Conservation (phyloP, 1,284 basidiomycete species). For the Ustilago sp. region DNA sequence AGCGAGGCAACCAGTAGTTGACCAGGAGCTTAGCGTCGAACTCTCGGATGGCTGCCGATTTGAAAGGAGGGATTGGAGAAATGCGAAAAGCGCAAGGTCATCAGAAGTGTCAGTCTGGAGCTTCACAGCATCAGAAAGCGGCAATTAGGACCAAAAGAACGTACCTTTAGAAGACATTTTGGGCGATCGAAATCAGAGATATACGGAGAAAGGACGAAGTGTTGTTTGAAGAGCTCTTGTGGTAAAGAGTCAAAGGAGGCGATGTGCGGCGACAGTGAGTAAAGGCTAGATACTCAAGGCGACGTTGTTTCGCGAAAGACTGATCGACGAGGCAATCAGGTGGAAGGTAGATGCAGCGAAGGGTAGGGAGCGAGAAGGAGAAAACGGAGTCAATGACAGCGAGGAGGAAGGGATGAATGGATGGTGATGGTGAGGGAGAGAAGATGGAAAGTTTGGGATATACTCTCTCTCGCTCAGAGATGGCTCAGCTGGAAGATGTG, state of each 20-base stretch:
- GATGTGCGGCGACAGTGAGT: slow-evolving; percentile 42
- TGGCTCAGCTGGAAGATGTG: background rate
- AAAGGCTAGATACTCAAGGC: slow-evolving; percentile 57
- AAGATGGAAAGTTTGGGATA: background rate
- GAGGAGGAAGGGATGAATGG: slow-evolving; percentile 9
- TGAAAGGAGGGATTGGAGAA: background rate
- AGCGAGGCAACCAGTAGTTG: slow-evolving; percentile 69
- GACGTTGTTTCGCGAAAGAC: slow-evolving; percentile 20
- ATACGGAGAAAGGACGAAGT: slow-evolving; percentile 7
- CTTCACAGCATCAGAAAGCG: background rate
- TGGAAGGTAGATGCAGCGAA: slow-evolving; percentile 4
- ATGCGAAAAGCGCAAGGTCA: background rate
- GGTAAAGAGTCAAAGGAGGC: slow-evolving; percentile 7
- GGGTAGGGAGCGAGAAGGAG: slow-evolving; percentile 2
- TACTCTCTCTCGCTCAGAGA: slow-evolving; percentile 2
- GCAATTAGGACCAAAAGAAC: slow-evolving; percentile 6
- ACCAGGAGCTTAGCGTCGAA: slow-evolving; percentile 69
- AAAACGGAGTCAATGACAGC: slow-evolving; percentile 14
- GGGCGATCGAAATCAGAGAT: slow-evolving; percentile 23
- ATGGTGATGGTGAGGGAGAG: slow-evolving; percentile 21
- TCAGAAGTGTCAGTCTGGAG: slow-evolving; percentile 5
- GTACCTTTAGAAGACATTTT: slow-evolving; percentile 59
- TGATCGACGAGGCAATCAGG: slow-evolving; percentile 21
- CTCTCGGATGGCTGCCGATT: slow-evolving; percentile 62
- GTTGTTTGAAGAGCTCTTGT: slow-evolving; percentile 6